Evolutionary conservation across 768 basidiomycete genomes (phyloP), one percentile per base, ranked within the genome.

Genomic region (Brasilioporus rufonigricans): DNA sequence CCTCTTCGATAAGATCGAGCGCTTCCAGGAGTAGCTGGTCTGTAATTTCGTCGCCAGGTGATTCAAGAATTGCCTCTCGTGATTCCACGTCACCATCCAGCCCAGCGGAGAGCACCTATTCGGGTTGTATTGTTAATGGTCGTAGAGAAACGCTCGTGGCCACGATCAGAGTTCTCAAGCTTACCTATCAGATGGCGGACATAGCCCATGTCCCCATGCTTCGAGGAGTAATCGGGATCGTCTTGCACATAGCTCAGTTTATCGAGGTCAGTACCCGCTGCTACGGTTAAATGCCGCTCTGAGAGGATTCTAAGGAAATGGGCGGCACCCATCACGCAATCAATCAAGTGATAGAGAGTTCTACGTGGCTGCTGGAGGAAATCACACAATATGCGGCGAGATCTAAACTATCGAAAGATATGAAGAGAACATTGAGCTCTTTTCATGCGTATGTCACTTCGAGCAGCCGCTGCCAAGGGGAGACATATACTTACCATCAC

Each of bases 181-280:
- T 54, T 14, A 27, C 44, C 14, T 26, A 57, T 32, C 58, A 57
- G 8, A 21, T 49, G 3, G 58, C 52, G 1, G 61, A 63, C 10
- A 23, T 64, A 1, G 19, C n/a, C 1, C 18, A 44, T 31, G 6
- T 54, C 18, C 44, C 58, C 3, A 14, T 33, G 19, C 43, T 64
- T 16, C 54, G 38, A 32, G 62, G 44, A 29, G 35, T 43, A 9
- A 64, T 64, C 0, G 55, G 41, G 19, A 54, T 47, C 0, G 55
- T 44, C 27, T 44, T 63, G 44, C 52, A 35, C 0, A 50, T 54
- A 24, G 58, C 62, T 3, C 49, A 53, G 32, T 0, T 35, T 1
- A 54, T 63, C 9, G 31, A 64, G 35, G 62, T 63, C 13, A 19
- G 54, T 49, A 5, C 16, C 39, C 14, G 3, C 4, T 33, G 12